phyloP scores from a whole-genome alignment of 495 filamentous ascomycete species.

The Hypomontagnella monticulosa region DNA sequence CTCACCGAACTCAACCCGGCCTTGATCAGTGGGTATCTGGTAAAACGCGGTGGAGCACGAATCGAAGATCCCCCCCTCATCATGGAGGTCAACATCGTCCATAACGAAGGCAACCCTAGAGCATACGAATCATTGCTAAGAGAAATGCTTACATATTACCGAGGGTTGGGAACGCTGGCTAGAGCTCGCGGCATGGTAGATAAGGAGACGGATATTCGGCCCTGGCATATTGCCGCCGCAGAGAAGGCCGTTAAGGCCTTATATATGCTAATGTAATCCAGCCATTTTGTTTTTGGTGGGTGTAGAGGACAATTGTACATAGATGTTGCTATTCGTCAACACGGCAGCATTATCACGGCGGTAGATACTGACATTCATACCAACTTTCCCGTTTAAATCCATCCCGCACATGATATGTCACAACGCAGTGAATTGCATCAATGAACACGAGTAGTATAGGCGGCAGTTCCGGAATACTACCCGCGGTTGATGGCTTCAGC shows the following conservation, averaged over 20 bases:
- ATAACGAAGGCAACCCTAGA: constrained; percentile 61
- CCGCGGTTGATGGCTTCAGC: too few relatives aligned
- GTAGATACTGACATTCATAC: constrained; percentile 2
- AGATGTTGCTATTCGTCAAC: neutral
- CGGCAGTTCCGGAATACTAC: too few relatives aligned
- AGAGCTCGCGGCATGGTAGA: constrained; percentile 72
- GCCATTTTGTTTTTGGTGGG: neutral
- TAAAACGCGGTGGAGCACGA: constrained; percentile 74
- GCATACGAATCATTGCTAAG: constrained; percentile 69
- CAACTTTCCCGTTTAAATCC: too few relatives aligned
- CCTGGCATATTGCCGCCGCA: constrained; percentile 88
- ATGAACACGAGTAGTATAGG: too few relatives aligned
- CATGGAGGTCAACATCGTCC: constrained; percentile 73
- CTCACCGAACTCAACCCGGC: constrained; percentile 70
- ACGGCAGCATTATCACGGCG: neutral
- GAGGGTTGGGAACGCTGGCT: constrained; percentile 78
- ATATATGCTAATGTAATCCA: constrained; percentile 63
- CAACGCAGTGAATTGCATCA: too few relatives aligned
- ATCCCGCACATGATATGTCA: neutral
- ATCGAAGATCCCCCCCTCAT: constrained; percentile 69
- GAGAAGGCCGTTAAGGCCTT: constrained; percentile 70
- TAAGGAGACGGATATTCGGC: constrained; percentile 69
- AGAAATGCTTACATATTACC: constrained; percentile 79
- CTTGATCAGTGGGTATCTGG: constrained; percentile 76
- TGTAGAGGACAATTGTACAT: neutral